A percentile compares a stretch with the other conserved stretches of the same genome.
These are phyloP conservation scores for Cystoderma amianthinum DNA, from an alignment of 768 basidiomycete species.

Conservation along the genomic window DNA sequence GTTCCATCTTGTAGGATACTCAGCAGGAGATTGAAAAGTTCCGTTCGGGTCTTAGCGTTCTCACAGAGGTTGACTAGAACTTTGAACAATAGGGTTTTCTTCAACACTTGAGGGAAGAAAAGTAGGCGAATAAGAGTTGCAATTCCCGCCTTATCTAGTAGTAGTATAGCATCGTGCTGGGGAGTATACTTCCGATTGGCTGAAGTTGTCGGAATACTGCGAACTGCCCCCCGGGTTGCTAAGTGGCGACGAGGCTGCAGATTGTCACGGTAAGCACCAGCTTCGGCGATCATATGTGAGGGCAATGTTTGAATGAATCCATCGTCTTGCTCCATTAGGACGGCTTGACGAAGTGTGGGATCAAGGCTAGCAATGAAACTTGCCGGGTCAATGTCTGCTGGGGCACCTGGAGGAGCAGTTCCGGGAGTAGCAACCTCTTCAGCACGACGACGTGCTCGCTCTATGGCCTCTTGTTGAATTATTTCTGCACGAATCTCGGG, in stretches of 20 bases:
- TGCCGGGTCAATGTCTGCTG: conserved; percentile 80
- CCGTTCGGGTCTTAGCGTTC: conserved; percentile 84
- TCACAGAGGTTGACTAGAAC: conserved; percentile 94
- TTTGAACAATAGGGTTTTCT: conserved; percentile 80
- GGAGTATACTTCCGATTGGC: conserved; percentile 42
- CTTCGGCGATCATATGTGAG: conserved; percentile 83
- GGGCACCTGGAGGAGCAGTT: conserved; percentile 37
- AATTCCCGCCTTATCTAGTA: conserved; percentile 86
- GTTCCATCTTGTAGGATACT: conserved; percentile 93
- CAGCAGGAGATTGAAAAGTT: conserved; percentile 92
- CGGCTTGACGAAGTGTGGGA: conserved; percentile 83
- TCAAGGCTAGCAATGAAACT: conserved; percentile 91
- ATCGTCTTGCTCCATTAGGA: conserved; percentile 85
- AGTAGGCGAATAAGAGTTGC: conserved; percentile 86
- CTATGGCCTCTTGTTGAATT: conserved; percentile 88
- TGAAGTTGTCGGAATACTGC: conserved; percentile 17
- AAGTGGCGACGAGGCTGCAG: conserved; percentile 23
- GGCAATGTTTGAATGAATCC: conserved; percentile 78
- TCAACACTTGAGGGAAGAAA: conserved; percentile 92
- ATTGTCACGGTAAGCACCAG: conserved; percentile 62
- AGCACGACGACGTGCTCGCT: conserved; percentile 53
- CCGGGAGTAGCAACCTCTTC: conserved; percentile 27
- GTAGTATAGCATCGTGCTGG: conserved; percentile 84
- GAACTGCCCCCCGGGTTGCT: conserved; percentile 20
- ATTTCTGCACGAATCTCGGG: conserved; percentile 97